Evolutionary conservation across 2,329 filamentous ascomycete species (phyloP), one percentile per base, ranked within the genome.

Genomic region (Fusarium pilosicola): DNA sequence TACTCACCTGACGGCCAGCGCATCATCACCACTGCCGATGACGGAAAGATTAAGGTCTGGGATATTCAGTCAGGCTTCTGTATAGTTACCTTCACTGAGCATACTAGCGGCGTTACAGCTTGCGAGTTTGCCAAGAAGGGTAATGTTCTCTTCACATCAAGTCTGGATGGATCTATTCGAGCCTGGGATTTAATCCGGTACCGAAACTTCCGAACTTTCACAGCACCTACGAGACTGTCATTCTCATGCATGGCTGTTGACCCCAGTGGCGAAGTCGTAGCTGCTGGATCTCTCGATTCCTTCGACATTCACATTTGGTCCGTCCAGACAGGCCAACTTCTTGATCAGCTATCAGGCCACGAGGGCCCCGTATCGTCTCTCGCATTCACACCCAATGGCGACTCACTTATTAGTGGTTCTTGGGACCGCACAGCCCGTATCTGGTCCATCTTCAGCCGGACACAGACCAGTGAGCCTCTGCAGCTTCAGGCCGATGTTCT

Each of bases 281-380:
- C 96, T 68, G 96, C 96, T 15, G 96, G 96, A 6, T 98, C 96
- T 4, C 88, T 97, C 22, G 96, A 99, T 81, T 97, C 95, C 9
- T 98, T 98, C 75, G 96, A 98, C 79, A 94, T 99, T 58, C 95
- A 99, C 83, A 93, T 99, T 71, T 99, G 96, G 96, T 98, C 94
- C 10, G 97, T 99, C 8, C 96, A 99, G 80, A 99, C 96, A 2
- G 96, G 96, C 6, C 96, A 99, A 81, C 87, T 99, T 24, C 90
- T 99, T 11, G 96, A 99, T 80, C 93, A 93, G 74, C 86, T 99
- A 30, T 89, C 95, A 12, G 97, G 96, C 3, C 96, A 99, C 76
- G 96, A 99, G 84, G 96, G 96, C 0, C 96, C 96, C 1, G 93
- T 99, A 4, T 96, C 95, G 10, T 92, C 94, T 5, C 85, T 99